Evolutionary conservation across 805 yeast species (phyloP), one percentile per base, ranked within the genome.

Genomic region (Metschnikowia drakensbergensis): DNA sequence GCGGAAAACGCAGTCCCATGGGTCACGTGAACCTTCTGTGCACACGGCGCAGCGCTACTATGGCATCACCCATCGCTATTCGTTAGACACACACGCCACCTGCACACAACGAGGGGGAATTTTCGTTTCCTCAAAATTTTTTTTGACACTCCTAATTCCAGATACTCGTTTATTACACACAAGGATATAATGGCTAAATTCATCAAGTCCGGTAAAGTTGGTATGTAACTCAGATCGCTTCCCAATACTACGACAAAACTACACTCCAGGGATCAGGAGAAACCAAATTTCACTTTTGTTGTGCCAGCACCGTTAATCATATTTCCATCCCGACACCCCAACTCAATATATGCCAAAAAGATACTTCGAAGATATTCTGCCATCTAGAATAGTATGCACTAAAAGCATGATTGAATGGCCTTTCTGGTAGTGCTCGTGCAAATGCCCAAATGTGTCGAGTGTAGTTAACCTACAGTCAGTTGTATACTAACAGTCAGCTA

Each of bases 201-300:
- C 86, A 85, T 94, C 81, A 94, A 92, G 83, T 88, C 98, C 77
- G 97, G 97, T 84, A 90, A 87, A 87, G 98, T 92, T 86, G 97
- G 92, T 86, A 84, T 75, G 94, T 84, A 80, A 48, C 45, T 34
- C 43, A 22, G 32, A 9, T 25, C 25, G 10, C 22, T 5, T n/a
- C 25, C 29, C 43, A 17, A 32, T 27, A 17, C 9, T 4, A 30
- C 9, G 28, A 27, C n/a, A n/a, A 33, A 17, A 13, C 32, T 42
- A 32, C 37, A 33, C 28, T 17, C 10, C 6, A 25, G 4, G 29
- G 25, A 26, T 25, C 3, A 25, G 22, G 11, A 11, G 17, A 5
- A 9, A 3, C 28, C 29, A 5, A 37, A 31, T 31, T 11, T 11
- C 33, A 11, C 33, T 31, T 2, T 17, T 17, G 17, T 17, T 17